Base-by-base conservation (phyloP, 768 basidiomycete genomes). In the Amanita jacksonii region DNA sequence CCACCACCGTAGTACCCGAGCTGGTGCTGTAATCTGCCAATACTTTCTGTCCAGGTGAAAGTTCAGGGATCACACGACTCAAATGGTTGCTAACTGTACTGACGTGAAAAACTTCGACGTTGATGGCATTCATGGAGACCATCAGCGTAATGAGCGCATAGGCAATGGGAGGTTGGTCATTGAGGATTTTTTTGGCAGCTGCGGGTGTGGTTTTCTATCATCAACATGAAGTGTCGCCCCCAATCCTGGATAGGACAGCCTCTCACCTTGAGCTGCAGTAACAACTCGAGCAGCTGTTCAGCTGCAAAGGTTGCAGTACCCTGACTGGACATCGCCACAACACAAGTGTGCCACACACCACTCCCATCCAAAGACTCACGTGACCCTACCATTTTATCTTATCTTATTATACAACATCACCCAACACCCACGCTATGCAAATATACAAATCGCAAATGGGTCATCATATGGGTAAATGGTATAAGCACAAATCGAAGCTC, bases 91-190 rank as follows among this genome's bases (percentile, higher is more conserved):
- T 15, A 28, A 15, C 12, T 20, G 25, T 15, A 30, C 37, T 24
- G 47, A 85, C 85, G 67, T 85, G 82, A 51, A 86, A 76, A 5
- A 85, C 82, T 35, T 85, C 79, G 38, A 83, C 68, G 39, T 85
- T 77, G 28, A 87, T 69, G 0, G 81, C 81, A 45, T 81, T 78
- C 63, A 87, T 76, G 45, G 75, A 76, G 16, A 85, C 83, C 83
- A 87, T 85, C 28, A 86, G 73, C 0, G 73, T 72, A 46, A 88
- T 82, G 0, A 88, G 65, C 1, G 81, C 82, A 58, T 85, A 86
- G 0, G 84, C 77, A 45, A 88, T 85, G 41, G 79, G 77, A 0
- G 85, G 85, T 49, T 84, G 82, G 12, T 70, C 68, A 51, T 81
- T 81, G 33, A 88, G 67, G 52, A 88, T 83, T 24, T 69, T 66